Conservation (phyloP, 2,329 filamentous ascomycete genomes). For the Cladosporium colombiae region DNA sequence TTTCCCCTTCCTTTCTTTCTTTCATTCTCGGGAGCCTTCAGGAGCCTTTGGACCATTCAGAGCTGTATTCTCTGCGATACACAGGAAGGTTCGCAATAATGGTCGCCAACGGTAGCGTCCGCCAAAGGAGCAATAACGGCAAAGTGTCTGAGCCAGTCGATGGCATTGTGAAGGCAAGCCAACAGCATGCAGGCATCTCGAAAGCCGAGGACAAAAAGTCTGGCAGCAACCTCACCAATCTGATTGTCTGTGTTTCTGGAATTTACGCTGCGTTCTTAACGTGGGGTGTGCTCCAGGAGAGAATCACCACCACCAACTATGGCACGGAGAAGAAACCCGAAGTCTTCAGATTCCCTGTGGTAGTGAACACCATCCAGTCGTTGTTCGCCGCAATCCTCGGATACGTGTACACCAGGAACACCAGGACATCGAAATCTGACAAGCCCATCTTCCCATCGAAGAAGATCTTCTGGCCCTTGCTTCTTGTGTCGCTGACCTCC, state of each 20-base stretch:
- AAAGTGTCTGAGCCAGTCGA: conserved; percentile 24
- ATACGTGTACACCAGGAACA: conserved; percentile 73
- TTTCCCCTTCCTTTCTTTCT: background rate
- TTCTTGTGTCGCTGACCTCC: conserved; percentile 82
- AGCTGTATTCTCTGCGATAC: background rate
- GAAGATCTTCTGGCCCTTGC: conserved; percentile 73
- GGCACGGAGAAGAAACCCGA: conserved; percentile 62
- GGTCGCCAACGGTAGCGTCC: conserved; percentile 30
- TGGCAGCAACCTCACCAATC: conserved; percentile 55
- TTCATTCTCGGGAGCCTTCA: background rate
- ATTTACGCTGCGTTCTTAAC: conserved; percentile 99
- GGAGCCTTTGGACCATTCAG: background rate
- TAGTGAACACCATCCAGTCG: conserved; percentile 95
- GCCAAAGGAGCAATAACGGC: conserved; percentile 31
- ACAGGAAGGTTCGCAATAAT: conserved; percentile 15
- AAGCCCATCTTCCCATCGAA: conserved; percentile 73
- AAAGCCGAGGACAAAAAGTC: conserved; percentile 24
- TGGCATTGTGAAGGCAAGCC: conserved; percentile 28
- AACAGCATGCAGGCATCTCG: conserved; percentile 29
- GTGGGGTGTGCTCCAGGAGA: conserved; percentile 96
- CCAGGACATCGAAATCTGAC: conserved; percentile 46
- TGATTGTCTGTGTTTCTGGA: conserved; percentile 84
- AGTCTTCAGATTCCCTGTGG: conserved; percentile 89
- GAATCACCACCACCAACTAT: conserved; percentile 91
- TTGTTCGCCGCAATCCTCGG: conserved; percentile 82